A percentile compares a stretch with the other conserved stretches of the same genome.
These are phyloP conservation scores for Aspergillus sp. DNA, from an alignment of 2,329 filamentous ascomycete species.

Conservation along the genomic window DNA sequence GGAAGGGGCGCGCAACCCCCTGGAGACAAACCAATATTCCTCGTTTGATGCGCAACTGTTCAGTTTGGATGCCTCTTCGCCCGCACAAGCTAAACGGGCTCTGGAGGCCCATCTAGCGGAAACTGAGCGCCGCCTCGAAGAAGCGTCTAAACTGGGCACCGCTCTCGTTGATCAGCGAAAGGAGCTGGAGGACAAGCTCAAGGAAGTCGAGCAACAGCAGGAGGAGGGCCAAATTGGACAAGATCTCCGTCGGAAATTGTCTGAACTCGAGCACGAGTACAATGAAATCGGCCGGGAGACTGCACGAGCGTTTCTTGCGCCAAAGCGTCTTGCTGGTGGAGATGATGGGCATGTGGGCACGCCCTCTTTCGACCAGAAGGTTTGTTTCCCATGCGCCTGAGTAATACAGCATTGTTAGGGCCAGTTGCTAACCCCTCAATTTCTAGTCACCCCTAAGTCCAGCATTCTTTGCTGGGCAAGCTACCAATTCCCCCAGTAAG, in stretches of 20 bases:
- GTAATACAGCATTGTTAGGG: not conserved
- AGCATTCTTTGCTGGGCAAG: constrained; percentile 79
- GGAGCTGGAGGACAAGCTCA: constrained; percentile 75
- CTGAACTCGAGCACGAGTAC: constrained; percentile 90
- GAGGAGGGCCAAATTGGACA: constrained; percentile 75
- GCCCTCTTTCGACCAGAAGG: constrained; percentile 48
- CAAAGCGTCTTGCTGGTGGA: constrained; percentile 73
- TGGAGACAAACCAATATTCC: constrained; percentile 68
- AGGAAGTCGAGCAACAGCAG: constrained; percentile 78
- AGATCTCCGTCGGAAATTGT: constrained; percentile 77
- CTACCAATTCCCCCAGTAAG: constrained; percentile 84
- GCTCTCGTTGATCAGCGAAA: constrained; percentile 83
- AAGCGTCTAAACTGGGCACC: constrained; percentile 85
- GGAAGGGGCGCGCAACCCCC: constrained; percentile 42
- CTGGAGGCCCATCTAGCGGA: constrained; percentile 90
- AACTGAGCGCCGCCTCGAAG: constrained; percentile 85
- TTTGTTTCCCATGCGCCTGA: constrained; percentile 24
- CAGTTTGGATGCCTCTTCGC: constrained; percentile 76
- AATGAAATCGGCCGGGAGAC: constrained; percentile 90
- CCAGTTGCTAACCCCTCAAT: not conserved
- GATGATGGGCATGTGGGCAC: constrained; percentile 53
- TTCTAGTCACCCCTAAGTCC: constrained; percentile 67
- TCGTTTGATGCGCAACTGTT: constrained; percentile 80
- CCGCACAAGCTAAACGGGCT: constrained; percentile 81
- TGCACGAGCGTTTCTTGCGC: constrained; percentile 81